These are phyloP conservation scores for Epichloe typhina DNA, from an alignment of 2,329 filamentous ascomycete genomes.

Conservation along the genomic window DNA sequence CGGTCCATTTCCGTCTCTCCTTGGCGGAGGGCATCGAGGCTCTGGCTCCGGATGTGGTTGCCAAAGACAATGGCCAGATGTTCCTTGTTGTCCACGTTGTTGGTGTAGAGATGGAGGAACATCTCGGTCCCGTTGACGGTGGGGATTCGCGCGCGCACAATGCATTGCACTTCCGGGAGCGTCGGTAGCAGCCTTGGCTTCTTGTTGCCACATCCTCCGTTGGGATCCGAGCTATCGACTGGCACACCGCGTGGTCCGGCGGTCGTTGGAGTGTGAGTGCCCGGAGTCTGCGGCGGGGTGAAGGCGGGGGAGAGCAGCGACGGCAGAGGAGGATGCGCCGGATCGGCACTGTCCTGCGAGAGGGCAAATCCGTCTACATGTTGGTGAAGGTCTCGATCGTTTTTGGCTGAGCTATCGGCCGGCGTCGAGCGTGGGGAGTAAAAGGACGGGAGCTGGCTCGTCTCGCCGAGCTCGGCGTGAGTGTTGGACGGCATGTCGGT, in stretches of 20 bases:
- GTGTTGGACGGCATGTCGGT: slow-evolving; percentile 4
- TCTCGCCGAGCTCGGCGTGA: slow-evolving; percentile 11
- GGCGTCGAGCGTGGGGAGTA: slow-evolving; percentile 29
- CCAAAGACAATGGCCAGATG: slow-evolving; percentile 97
- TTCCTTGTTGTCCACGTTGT: slow-evolving; percentile 87
- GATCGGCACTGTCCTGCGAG: slow-evolving; percentile 13
- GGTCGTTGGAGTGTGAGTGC: slow-evolving; percentile 37
- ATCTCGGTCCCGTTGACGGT: slow-evolving; percentile 88
- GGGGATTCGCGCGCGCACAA: slow-evolving; percentile 88
- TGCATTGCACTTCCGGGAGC: slow-evolving; percentile 79
- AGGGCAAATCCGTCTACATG: slow-evolving; percentile 25
- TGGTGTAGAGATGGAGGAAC: slow-evolving; percentile 91
- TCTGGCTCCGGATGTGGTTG: slow-evolving; percentile 61
- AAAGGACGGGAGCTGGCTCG: slow-evolving; percentile 30
- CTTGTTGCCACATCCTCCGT: slow-evolving; percentile 48
- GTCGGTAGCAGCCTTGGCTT: slow-evolving; percentile 59
- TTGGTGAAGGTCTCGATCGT: slow-evolving; percentile 10
- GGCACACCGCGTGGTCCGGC: slow-evolving; percentile 38
- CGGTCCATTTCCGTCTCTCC: slow-evolving; percentile 80
- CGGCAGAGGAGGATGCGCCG: slow-evolving; percentile 29
- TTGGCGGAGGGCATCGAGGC: slow-evolving; percentile 54
- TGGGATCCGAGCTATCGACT: slow-evolving; percentile 44
- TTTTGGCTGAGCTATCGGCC: slow-evolving; percentile 10
- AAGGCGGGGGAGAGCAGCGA: slow-evolving; percentile 82
- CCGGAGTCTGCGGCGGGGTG: slow-evolving; percentile 56